Base-by-base conservation (phyloP, 371 early-diverging fungal genomes). In the Mortierella sp. region DNA sequence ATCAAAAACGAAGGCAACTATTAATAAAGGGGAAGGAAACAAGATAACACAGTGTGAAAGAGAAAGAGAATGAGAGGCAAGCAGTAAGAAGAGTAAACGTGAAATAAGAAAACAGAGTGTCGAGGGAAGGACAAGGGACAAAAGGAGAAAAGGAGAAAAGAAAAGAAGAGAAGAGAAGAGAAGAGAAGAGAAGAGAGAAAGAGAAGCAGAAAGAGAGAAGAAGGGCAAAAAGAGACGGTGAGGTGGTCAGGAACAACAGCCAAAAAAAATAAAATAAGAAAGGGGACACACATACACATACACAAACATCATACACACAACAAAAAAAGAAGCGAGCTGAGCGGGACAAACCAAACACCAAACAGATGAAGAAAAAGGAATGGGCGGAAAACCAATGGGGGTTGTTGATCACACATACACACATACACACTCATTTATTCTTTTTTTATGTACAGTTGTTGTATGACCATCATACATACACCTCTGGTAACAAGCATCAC, bases 271-370 rank as follows among this genome's bases (percentile, higher is more conserved):
- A 54, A 1, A 38, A 38, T 38, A 5, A 38, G 42, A 38, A 38
- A 38, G 42, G 42, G 42, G 42, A 38, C 42, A 38, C 42, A 38
- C 42, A 38, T 38, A 38, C 42, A 5, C 42, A 38, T 3, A 38
- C 42, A 38, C 5, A n/a, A n/a, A n/a, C 42, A 38, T 38, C 42
- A 38, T 5, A 38, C 5, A 54, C 19, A 50, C 34, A 21, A 9
- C 4, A 6, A n/a, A 28, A 58, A 58, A 58, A 58, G 21, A 58
- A 28, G 21, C 21, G 28, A 38, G 42, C 42, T 31, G 68, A 38
- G 68, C 38, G 68, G 68, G 68, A 65, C 68, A 65, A 38, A 65
- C 68, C 63, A 63, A 63, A 63, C 63, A 63, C 63, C 63, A 31
- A 34, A 26, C 26, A 31, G 26, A 60, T 26, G 3, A 31, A 3